These are phyloP conservation scores for Domatiomyces catenatus DNA, from an alignment of 2,329 filamentous ascomycete species.

Conservation along the genomic window DNA sequence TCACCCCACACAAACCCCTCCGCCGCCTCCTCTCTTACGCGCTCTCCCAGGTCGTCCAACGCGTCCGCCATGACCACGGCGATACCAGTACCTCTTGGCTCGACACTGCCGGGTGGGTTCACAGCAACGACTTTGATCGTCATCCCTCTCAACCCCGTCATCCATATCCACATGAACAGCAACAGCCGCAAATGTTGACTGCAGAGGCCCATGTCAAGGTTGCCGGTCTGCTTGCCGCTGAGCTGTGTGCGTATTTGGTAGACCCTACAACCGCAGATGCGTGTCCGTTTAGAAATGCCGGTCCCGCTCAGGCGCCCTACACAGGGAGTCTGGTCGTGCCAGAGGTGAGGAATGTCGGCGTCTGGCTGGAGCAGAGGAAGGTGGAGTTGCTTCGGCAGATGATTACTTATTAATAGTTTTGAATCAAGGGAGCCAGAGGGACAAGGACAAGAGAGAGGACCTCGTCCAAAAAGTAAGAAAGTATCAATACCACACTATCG, in stretches of 20 bases:
- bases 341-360: neutral
- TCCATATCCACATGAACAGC: neutral
- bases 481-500: neutral
- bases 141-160: too few species aligned
- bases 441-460: neutral
- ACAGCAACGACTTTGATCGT: neutral
- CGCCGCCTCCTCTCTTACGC: neutral
- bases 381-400: neutral
- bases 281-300: neutral
- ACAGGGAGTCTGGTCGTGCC: neutral
- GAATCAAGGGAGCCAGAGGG: neutral
- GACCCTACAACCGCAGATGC: neutral
- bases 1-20: slow-evolving; percentile 6
- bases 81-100: neutral
- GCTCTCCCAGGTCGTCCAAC: neutral
- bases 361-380: neutral
- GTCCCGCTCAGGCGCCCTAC: neutral
- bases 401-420: neutral
- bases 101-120: slow-evolving; percentile 4
- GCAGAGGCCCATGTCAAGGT: neutral
- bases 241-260: neutral
- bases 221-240: neutral
- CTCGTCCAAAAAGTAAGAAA: neutral
- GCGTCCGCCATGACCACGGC: neutral
- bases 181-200: neutral